phyloP scores from a whole-genome alignment of 2,329 filamentous ascomycete genomes.

The Leptographium wingfieldii region DNA sequence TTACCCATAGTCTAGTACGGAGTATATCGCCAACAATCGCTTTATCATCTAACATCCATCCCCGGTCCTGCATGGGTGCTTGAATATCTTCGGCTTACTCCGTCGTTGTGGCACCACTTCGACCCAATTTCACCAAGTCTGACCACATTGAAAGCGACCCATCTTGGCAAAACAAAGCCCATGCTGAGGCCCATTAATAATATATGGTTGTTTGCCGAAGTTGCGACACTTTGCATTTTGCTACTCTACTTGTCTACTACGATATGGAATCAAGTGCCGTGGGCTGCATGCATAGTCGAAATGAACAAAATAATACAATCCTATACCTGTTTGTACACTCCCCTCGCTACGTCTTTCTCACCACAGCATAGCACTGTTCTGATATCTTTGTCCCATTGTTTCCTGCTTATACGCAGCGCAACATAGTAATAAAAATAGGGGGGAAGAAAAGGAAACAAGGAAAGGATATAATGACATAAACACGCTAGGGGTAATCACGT shows the following conservation, averaged over 20 bases:
- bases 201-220: neutral
- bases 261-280: too few species aligned
- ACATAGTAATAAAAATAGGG: neutral
- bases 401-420: neutral
- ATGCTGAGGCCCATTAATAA: neutral
- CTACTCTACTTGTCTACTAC: neutral
- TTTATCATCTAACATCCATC: too few species aligned
- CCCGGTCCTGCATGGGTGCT: too few species aligned
- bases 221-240: neutral
- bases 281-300: too few species aligned
- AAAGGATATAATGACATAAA: neutral
- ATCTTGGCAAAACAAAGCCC: neutral
- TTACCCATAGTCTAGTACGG: too few species aligned
- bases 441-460: neutral
- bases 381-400: neutral
- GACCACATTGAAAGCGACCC: too few species aligned
- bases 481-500: slow-evolving; percentile 1
- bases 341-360: too few species aligned
- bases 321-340: neutral
- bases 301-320: neutral
- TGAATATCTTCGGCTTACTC: too few species aligned
- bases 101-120: too few species aligned
- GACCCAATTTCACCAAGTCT: too few species aligned
- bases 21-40: too few species aligned
- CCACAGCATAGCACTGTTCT: too few species aligned